Conservation (phyloP, 225 moss, liverwort and hornwort genomes). For the Polytrichum formosum region DNA sequence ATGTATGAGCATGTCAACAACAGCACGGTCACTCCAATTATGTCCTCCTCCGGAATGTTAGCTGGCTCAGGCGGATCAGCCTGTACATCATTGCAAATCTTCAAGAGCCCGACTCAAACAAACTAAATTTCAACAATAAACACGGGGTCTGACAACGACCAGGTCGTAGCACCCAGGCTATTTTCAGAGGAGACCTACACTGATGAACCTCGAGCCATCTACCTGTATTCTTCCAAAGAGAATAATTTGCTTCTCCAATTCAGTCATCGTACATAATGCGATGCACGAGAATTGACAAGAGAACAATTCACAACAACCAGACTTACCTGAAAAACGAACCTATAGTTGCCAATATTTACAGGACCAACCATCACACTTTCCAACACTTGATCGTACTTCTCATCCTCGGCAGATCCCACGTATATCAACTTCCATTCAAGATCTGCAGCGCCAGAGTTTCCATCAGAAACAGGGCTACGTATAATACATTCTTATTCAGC, state of each 20-base stretch:
- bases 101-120: too few species aligned
- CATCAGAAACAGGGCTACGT: constrained; percentile 10
- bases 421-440: constrained; percentile 97
- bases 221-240: too few species aligned
- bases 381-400: constrained; percentile 94
- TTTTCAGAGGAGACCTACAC: neutral
- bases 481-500: constrained; percentile 9
- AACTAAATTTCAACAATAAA: too few species aligned
- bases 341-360: constrained; percentile 81
- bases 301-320: neutral
- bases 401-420: constrained; percentile 91
- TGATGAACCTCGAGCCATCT: too few species aligned
- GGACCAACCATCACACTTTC: constrained; percentile 92
- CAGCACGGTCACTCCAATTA: constrained; percentile 88
- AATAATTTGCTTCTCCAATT: neutral
- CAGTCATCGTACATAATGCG: neutral
- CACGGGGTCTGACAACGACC: too few species aligned
- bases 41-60: constrained; percentile 87
- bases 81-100: too few species aligned
- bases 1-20: constrained; percentile 83
- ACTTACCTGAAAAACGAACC: constrained; percentile 85
- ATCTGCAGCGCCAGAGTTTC: constrained; percentile 35
- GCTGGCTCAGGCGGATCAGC: constrained; percentile 61
- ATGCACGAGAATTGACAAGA: neutral
- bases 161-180: too few species aligned